Evolutionary conservation across 768 basidiomycete genomes (phyloP), one percentile per base, ranked within the genome.

Genomic region (Tremella mesenterica): DNA sequence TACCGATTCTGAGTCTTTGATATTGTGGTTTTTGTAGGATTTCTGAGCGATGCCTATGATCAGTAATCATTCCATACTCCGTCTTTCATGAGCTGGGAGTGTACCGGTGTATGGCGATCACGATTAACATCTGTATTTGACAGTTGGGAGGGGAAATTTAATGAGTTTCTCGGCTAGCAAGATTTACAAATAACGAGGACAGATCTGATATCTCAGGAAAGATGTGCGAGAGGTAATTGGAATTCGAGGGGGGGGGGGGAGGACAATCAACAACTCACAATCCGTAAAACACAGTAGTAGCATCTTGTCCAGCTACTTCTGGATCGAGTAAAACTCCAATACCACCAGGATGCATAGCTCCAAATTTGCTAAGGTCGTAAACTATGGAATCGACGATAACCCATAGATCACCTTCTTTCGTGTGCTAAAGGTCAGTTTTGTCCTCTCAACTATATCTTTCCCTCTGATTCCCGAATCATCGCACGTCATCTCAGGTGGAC

Each of bases 211-310:
- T 34, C 33, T n/a, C 38, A 25, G 25, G 21, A 18, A 12, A 38
- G 29, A 36, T 26, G 27, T 48, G 1, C 12, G 18, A 2, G 3
- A 23, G 2, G 10, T 20, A 25, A 27, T 31, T 12, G 21, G 9
- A 25, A 39, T 9, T 30, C 50, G 12, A 33, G 28, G 25, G 29
- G 1, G 39, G 16, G 16, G 33, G 47, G 23, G 26, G n/a, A 31
- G 34, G n/a, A n/a, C n/a, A 43, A 25, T 30, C 36, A 50, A 25
- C 6, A 23, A 48, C 65, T 63, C 52, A 67, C 34, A 96, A 82
- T 49, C 85, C 81, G 64, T 84, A 95, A 77, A 96, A 95, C 4
- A 80, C 80, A 30, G 88, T 85, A 0, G 90, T 93, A 1, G 84
- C 85, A 63, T 95, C 90, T 70, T 86, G 79, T 8, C 88, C 90